A percentile compares a stretch with the other conserved stretches of the same genome.
Conservation (phyloP, 2,329 filamentous ascomycete genomes). For the Aspergillus sp. region DNA sequence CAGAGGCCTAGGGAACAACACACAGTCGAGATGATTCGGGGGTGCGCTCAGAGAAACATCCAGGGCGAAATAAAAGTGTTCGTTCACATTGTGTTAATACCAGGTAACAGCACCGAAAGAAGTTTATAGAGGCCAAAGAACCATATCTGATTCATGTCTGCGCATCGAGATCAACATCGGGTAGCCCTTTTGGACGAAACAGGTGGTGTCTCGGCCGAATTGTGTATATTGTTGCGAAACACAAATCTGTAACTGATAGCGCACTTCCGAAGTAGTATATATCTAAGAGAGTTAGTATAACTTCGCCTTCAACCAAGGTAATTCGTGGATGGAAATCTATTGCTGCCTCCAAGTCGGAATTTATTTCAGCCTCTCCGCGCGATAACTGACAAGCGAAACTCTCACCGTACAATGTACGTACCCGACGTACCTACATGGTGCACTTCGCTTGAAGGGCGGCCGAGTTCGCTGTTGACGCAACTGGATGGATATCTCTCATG, state of each 20-base stretch:
- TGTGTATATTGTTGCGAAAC: neutral
- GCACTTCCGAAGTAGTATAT: neutral
- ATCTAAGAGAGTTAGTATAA: neutral
- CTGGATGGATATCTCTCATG: constrained; percentile 19
- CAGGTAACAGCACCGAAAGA: too few species aligned
- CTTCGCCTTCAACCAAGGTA: neutral
- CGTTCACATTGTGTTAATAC: too few species aligned
- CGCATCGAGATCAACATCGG: too few species aligned
- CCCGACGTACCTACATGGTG: neutral
- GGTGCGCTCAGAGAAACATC: too few species aligned
- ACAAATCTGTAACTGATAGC: neutral
- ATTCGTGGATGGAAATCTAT: neutral
- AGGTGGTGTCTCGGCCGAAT: neutral
- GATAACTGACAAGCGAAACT: neutral
- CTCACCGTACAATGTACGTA: neutral
- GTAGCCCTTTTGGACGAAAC: too few species aligned
- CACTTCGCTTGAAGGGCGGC: neutral
- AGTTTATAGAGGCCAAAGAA: too few species aligned
- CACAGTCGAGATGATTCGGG: too few species aligned
- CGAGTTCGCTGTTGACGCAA: neutral
- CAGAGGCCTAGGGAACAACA: neutral
- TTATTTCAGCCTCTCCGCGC: neutral
- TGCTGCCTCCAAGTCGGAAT: neutral
- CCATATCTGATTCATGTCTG: too few species aligned
- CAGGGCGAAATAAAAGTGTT: too few species aligned